A percentile compares a stretch with the other conserved stretches of the same genome.
These are phyloP conservation scores for Kuraishia ogatae DNA, from an alignment of 805 yeast species.

Conservation along the genomic window DNA sequence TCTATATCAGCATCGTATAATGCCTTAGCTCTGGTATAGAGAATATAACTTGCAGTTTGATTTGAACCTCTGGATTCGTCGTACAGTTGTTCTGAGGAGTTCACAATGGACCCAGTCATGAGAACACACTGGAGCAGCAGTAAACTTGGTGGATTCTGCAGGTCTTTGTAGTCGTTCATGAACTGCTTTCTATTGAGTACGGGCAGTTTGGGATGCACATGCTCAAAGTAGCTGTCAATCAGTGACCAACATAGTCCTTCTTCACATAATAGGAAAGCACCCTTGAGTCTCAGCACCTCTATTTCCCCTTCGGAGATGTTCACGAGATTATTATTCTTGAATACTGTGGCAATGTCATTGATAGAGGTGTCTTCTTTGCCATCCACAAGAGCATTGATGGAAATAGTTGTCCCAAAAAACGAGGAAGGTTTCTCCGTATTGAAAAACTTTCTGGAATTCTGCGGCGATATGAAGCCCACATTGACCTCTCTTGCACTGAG, in stretches of 20 bases:
- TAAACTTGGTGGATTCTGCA: conserved; percentile 51
- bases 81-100: conserved; percentile 40
- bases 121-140: conserved; percentile 57
- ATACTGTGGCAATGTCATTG: not conserved
- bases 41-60: conserved; percentile 46
- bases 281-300: conserved; percentile 52
- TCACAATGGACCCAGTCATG: conserved; percentile 59
- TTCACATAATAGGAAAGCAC: conserved; percentile 65
- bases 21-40: conserved; percentile 67
- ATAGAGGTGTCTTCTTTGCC: not conserved
- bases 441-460: not conserved
- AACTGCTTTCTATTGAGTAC: conserved; percentile 56
- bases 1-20: conserved; percentile 65
- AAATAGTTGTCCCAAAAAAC: not conserved
- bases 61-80: conserved; percentile 34
- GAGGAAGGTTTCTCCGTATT: not conserved
- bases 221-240: conserved; percentile 51
- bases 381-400: not conserved
- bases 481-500: not conserved
- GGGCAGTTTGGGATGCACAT: conserved; percentile 63
- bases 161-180: conserved; percentile 45
- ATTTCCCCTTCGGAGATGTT: conserved; percentile 35
- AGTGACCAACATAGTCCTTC: conserved; percentile 49
- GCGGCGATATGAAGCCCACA: not conserved
- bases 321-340: conserved; percentile 6